Evolutionary conservation across 495 filamentous ascomycete species (phyloP).

Genomic region (Aspergillus wentii): DNA sequence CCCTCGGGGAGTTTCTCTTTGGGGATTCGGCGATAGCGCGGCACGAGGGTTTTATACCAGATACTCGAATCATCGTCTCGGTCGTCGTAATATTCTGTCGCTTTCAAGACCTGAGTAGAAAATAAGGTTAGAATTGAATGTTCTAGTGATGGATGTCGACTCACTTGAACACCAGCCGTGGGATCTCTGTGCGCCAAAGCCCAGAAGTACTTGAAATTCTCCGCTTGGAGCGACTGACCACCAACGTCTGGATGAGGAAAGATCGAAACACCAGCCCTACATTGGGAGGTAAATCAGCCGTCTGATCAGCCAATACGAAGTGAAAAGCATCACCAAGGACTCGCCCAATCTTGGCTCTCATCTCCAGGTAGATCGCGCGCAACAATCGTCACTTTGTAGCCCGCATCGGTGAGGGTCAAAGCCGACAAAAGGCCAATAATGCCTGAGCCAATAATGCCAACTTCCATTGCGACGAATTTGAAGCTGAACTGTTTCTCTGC

Average conservation of each 20-base stretch:
- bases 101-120: slow-evolving; percentile 6
- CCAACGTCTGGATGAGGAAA: slow-evolving; percentile 10
- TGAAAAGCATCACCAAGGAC: slow-evolving; percentile 11
- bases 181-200: slow-evolving; percentile 15
- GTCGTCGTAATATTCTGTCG: slow-evolving; percentile 14
- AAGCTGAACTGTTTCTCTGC: no score
- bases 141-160: background rate
- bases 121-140: background rate
- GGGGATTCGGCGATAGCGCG: slow-evolving; percentile 7
- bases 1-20: slow-evolving; percentile 3
- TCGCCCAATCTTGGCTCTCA: slow-evolving; percentile 15
- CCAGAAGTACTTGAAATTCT: slow-evolving; percentile 15
- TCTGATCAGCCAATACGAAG: background rate
- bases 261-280: slow-evolving; percentile 14
- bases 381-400: slow-evolving; percentile 16
- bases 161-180: slow-evolving; percentile 14
- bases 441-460: slow-evolving; percentile 12
- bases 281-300: background rate
- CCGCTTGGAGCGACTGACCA: slow-evolving; percentile 7
- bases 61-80: slow-evolving; percentile 12
- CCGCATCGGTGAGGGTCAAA: slow-evolving; percentile 12
- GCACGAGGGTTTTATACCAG: slow-evolving; percentile 15
- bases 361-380: slow-evolving; percentile 16
- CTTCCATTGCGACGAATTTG: no score
- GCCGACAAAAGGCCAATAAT: slow-evolving; percentile 16